These are phyloP conservation scores for Arthroderma sp. DNA, from an alignment of 2,329 filamentous ascomycete species.

Conservation along the genomic window DNA sequence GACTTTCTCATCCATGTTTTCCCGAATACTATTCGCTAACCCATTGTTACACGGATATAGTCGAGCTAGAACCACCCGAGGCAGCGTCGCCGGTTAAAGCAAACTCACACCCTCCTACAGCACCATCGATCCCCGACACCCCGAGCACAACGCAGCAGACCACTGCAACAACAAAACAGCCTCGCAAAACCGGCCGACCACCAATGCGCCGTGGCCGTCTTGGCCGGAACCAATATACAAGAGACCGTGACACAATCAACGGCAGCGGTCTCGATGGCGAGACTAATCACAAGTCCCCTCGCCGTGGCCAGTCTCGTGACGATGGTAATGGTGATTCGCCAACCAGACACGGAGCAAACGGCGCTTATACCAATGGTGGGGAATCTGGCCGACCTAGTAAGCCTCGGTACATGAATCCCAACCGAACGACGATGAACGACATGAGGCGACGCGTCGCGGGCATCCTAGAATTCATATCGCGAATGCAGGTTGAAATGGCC, in stretches of 20 bases:
- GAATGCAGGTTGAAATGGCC: constrained; percentile 77
- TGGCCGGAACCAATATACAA: constrained; percentile 72
- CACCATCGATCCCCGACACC: constrained; percentile 30
- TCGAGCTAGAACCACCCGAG: constrained; percentile 59
- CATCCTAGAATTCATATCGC: constrained; percentile 80
- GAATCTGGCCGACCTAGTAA: constrained; percentile 50
- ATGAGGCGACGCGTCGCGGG: constrained; percentile 73
- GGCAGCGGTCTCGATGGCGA: constrained; percentile 27
- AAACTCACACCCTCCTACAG: constrained; percentile 24
- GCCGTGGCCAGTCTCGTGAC: constrained; percentile 28
- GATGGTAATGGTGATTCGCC: constrained; percentile 25
- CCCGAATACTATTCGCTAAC: background rate
- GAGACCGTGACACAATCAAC: constrained; percentile 53
- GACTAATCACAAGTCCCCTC: constrained; percentile 23
- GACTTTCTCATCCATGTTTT: background rate
- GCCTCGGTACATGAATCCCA: constrained; percentile 40
- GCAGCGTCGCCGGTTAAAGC: constrained; percentile 41
- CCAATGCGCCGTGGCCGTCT: constrained; percentile 53
- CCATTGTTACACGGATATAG: background rate
- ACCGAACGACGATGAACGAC: constrained; percentile 65
- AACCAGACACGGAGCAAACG: constrained; percentile 23
- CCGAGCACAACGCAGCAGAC: constrained; percentile 25
- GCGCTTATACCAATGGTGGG: constrained; percentile 42
- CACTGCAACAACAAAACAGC: constrained; percentile 27
- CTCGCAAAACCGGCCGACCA: constrained; percentile 50